These are phyloP conservation scores for Phytophthora tentaculata DNA, from an alignment of 352 stramenopile species.

Conservation along the genomic window DNA sequence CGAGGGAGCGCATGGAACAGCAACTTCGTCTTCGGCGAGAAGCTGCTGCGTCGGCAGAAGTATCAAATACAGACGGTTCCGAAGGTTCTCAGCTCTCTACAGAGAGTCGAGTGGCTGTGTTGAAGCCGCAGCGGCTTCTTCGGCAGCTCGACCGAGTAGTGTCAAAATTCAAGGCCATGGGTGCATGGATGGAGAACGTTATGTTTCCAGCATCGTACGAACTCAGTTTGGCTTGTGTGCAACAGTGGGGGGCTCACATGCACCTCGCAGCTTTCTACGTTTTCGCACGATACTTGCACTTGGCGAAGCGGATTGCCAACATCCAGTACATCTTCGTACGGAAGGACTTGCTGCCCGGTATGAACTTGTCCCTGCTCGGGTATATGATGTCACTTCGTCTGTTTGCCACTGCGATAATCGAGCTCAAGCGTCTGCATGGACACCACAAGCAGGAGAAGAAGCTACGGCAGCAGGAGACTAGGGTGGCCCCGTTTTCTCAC, in stretches of 20 bases:
- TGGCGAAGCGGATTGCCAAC: constrained; percentile 69
- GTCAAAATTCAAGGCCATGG: constrained; percentile 47
- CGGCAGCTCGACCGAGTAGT: constrained; percentile 54
- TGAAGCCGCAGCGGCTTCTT: constrained; percentile 29
- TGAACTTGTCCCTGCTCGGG: constrained; percentile 80
- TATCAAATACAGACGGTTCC: constrained; percentile 5
- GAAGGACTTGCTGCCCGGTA: constrained; percentile 56
- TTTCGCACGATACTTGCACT: constrained; percentile 68
- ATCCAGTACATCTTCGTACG: constrained; percentile 86
- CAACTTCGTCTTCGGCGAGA: constrained; percentile 62
- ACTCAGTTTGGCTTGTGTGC: constrained; percentile 53
- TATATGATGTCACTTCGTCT: constrained; percentile 83
- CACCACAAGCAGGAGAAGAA: constrained; percentile 57
- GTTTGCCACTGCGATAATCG: constrained; percentile 49
- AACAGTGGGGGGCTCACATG: constrained; percentile 54
- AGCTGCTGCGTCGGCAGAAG: constrained; percentile 9
- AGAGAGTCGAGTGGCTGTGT: constrained; percentile 8
- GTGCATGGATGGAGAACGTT: constrained; percentile 48
- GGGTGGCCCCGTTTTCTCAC: constrained; percentile 30
- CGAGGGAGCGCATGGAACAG: constrained; percentile 82
- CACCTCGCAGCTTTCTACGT: constrained; percentile 85
- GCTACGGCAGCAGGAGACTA: constrained; percentile 45
- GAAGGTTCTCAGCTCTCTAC: constrained; percentile 1
- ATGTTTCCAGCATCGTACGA: constrained; percentile 65
- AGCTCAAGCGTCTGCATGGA: constrained; percentile 58